A percentile compares a stretch with the other conserved stretches of the same genome.
These are phyloP conservation scores for Rhizopogon sp. DNA, from an alignment of 768 basidiomycete species.

Conservation along the genomic window DNA sequence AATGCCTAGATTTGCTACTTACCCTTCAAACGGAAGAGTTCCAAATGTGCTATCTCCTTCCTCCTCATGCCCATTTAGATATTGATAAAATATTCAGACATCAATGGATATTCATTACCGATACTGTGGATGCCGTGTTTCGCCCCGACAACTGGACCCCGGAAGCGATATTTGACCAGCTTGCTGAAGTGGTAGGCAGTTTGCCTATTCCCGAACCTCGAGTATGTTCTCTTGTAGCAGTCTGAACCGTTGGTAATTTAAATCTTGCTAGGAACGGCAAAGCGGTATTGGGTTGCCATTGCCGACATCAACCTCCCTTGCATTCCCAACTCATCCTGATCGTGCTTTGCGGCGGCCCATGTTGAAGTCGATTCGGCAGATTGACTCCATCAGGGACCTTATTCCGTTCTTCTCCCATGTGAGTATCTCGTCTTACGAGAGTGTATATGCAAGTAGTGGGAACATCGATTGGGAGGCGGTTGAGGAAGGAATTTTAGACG, in stretches of 20 bases:
- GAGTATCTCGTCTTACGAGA: constrained; percentile 87
- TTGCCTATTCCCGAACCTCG: constrained; percentile 45
- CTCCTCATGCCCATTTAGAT: background rate
- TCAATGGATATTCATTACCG: constrained; percentile 98
- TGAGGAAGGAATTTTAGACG: constrained; percentile 73
- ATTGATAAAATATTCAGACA: constrained; percentile 44
- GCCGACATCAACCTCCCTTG: constrained; percentile 11
- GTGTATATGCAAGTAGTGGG: constrained; percentile 77
- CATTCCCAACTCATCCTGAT: constrained; percentile 28
- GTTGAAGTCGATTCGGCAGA: constrained; percentile 60
- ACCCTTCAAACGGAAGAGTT: constrained; percentile 96
- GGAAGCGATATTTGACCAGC: constrained; percentile 85
- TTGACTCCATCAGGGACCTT: constrained; percentile 81
- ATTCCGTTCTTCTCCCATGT: constrained; percentile 89
- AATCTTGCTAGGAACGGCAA: constrained; percentile 20
- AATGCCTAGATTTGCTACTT: constrained; percentile 90
- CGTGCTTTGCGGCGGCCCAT: constrained; percentile 68
- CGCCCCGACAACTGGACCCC: constrained; percentile 80
- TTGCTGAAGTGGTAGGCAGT: constrained; percentile 77
- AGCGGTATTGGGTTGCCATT: constrained; percentile 18
- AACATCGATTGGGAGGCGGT: constrained; percentile 88
- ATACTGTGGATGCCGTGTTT: constrained; percentile 94
- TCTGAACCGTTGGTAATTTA: background rate
- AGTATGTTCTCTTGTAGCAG: constrained; percentile 8
- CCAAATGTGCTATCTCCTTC: constrained; percentile 64